phyloP scores from a whole-genome alignment of 495 filamentous ascomycete genomes.

The Podospora appendiculata region DNA sequence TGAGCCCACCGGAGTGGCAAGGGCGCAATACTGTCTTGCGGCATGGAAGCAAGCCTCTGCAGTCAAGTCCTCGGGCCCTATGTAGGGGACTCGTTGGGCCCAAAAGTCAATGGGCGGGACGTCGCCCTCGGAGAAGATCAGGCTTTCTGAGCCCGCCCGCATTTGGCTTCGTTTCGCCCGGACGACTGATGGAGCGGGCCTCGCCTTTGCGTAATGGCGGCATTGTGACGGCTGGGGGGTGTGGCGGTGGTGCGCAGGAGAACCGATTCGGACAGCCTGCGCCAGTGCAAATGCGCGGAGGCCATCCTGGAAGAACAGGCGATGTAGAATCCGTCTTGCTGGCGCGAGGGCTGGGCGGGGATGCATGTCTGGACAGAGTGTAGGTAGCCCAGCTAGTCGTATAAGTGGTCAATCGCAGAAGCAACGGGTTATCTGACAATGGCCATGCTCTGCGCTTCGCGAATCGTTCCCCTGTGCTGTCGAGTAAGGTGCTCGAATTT shows the following conservation, averaged over 20 bases:
- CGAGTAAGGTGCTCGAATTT: no score
- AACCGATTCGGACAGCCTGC: neutral
- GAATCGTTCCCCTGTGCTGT: no score
- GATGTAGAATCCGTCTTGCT: neutral
- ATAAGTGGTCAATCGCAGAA: no score
- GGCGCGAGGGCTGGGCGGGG: neutral
- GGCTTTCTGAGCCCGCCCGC: neutral
- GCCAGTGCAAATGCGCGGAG: neutral
- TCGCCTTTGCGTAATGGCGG: neutral
- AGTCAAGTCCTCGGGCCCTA: constrained; percentile 11
- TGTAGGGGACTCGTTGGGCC: neutral
- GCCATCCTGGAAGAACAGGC: neutral
- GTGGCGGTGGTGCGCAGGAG: neutral
- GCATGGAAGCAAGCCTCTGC: constrained; percentile 13
- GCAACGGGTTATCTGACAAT: no score
- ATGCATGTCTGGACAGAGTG: neutral
- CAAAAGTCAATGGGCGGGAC: constrained; percentile 21
- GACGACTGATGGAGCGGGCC: neutral
- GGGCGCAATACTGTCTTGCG: constrained; percentile 13
- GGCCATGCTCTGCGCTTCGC: no score
- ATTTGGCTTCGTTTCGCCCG: neutral
- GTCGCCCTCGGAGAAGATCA: constrained; percentile 14
- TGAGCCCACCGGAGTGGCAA: constrained; percentile 7
- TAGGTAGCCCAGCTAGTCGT: no score
- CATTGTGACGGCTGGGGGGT: neutral